Conservation (phyloP, 306 rosid genomes). For the Acacia crassicarpa region DNA sequence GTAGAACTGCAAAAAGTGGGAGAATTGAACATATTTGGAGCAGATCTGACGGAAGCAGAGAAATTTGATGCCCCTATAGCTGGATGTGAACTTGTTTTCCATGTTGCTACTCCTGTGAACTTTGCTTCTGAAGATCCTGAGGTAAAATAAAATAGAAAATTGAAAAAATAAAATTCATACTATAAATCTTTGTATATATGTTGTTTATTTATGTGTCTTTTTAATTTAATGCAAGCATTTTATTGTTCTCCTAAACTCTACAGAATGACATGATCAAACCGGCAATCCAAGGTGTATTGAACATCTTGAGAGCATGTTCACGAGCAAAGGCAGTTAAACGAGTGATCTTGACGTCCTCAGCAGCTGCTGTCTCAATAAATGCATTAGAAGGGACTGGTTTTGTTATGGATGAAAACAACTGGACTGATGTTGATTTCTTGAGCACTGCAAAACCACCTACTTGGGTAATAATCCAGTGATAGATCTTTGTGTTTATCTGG, state of each 20-base stretch:
- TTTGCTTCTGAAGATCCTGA: conserved; percentile 85
- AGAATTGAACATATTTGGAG: conserved; percentile 55
- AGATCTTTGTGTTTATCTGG: not conserved
- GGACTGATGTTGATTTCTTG: conserved; percentile 76
- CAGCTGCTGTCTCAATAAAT: conserved; percentile 68
- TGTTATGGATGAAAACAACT: conserved; percentile 58
- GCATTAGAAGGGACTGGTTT: conserved; percentile 50
- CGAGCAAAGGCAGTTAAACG: conserved; percentile 65
- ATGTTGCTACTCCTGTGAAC: conserved; percentile 76
- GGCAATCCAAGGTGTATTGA: conserved; percentile 66
- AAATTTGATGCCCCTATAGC: conserved; percentile 68
- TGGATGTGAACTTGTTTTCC: conserved; percentile 80
- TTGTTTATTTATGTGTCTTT: not conserved
- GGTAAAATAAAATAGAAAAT: conserved; percentile 34
- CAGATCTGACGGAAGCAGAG: conserved; percentile 62
- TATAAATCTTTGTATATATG: not conserved
- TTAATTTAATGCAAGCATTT: not conserved
- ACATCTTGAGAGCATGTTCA: conserved; percentile 71
- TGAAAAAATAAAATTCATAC: not conserved
- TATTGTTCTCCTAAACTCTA: not conserved
- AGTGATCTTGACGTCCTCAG: conserved; percentile 82
- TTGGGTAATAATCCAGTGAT: conserved; percentile 57
- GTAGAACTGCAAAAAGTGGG: conserved; percentile 53
- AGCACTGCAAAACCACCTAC: conserved; percentile 66
- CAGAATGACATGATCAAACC: conserved; percentile 95